Evolutionary conservation across 345 rosid genomes (phyloP), one percentile per base, ranked within the genome.

Genomic region (Rhodomyrtus tomentosa): DNA sequence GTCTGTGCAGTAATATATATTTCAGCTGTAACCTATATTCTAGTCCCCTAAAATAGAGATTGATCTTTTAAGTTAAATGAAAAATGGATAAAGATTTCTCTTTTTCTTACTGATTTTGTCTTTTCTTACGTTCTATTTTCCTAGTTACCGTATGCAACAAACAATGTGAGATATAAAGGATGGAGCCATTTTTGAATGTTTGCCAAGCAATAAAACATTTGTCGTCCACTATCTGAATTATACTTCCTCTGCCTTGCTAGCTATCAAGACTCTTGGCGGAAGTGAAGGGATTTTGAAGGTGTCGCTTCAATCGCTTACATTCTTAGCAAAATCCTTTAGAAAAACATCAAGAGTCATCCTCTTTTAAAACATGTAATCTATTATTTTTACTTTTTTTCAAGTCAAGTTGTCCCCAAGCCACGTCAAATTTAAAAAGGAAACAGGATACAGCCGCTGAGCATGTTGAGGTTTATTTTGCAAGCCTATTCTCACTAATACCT

Each of bases 241-340:
- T 82, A 96, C 99, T 25, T 94, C 98, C 22, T 92, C 98, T 29
- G 88, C 88, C 4, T 87, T 94, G 45, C 96, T 96, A 55, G 96
- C 96, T 83, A 14, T 97, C 4, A 93, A 93, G 68, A 93, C 98
- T 27, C 98, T 97, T 48, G 98, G 98, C 18, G 99, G 99, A 87
- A 81, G 86, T 48, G 93, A 95, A 88, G 93, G 95, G 51, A 92
- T 95, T 81, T 79, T 89, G 81, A 88, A 90, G 88, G 98, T 93
- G 87, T 50, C 32, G 68, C 68, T 21, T 9, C 22, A 8, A 53
- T 27, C 84, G 10, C 49, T 36, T 40, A 22, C 81, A 25, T 55
- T 48, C 59, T 15, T 21, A 51, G 48, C 27, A 42, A 10, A 29
- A 82, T 48, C 51, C 15, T n/a, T 83, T 32, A 32, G 45, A 68